Evolutionary conservation across 805 yeast species (phyloP).

Genomic region (Metschnikowia vanudenii): DNA sequence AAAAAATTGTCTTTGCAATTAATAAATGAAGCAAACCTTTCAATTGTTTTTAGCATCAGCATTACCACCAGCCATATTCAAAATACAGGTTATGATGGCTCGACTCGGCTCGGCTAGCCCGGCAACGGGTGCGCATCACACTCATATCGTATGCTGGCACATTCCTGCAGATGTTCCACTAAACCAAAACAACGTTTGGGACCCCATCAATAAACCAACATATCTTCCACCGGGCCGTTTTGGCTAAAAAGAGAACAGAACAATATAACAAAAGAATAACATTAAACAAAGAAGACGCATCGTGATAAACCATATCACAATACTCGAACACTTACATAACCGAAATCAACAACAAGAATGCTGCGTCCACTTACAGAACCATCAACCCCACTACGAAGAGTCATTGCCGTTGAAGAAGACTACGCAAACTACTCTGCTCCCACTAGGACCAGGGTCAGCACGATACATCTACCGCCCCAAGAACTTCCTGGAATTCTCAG

Average conservation of each 20-base stretch:
- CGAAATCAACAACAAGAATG: constrained; percentile 1
- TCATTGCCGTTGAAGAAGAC: constrained; percentile 4
- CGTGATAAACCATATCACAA: no score
- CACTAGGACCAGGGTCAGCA: constrained; percentile 11
- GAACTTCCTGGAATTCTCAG: constrained; percentile 20
- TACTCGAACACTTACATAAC: background rate
- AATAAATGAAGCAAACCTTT: no score
- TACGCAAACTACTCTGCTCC: constrained; percentile 15
- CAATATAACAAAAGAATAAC: no score
- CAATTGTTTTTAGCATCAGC: no score
- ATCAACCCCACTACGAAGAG: constrained; percentile 20
- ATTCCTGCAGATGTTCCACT: constrained; percentile 4
- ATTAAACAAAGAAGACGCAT: no score
- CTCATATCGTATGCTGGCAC: background rate
- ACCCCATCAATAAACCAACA: background rate
- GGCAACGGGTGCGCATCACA: no score
- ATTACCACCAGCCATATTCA: no score
- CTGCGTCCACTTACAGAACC: constrained; percentile 21
- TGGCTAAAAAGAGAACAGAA: no score
- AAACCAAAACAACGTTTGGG: constrained; percentile 4
- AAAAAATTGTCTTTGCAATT: no score
- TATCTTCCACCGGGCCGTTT: background rate
- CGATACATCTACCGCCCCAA: constrained; percentile 25
- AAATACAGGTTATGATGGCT: no score
- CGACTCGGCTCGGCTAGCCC: no score